phyloP scores from a whole-genome alignment of 2,329 filamentous ascomycete species.

The Ophiostoma pallidulum region DNA sequence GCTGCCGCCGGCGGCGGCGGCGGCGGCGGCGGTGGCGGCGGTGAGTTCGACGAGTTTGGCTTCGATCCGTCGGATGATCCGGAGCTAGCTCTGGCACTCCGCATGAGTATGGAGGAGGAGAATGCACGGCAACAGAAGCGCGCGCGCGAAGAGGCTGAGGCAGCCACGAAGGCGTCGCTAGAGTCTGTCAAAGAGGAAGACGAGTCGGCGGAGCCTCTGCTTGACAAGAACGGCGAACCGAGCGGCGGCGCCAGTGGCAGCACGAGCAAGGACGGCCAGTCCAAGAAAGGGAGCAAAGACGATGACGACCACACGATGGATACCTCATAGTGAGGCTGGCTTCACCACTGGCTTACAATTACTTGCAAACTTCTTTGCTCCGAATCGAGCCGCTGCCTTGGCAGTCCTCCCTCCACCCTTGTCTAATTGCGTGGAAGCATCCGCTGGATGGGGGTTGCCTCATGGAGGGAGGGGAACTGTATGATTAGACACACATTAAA shows the following conservation, averaged over 20 bases:
- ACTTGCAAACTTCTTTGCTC: not conserved
- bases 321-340: conserved; percentile 50
- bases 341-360: too few species aligned
- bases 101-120: conserved; percentile 98
- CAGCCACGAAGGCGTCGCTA: conserved; percentile 36
- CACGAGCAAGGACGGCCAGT: conserved; percentile 33
- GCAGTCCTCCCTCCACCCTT: too few species aligned
- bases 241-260: conserved; percentile 45
- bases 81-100: conserved; percentile 83
- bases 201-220: conserved; percentile 50
- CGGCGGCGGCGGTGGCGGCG: conserved; percentile 47
- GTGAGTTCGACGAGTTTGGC: conserved; percentile 68
- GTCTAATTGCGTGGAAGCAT: too few species aligned
- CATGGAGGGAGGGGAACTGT: conserved; percentile 5
- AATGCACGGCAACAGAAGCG: conserved; percentile 86
- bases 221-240: conserved; percentile 55
- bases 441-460: too few species aligned
- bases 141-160: conserved; percentile 64
- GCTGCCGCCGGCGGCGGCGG: conserved; percentile 45
- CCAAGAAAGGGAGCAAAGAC: conserved; percentile 40
- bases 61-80: conserved; percentile 89
- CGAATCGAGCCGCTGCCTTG: too few species aligned
- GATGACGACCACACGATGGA: conserved; percentile 82
- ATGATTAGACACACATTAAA: conserved; percentile 11
- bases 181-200: conserved; percentile 76